Conservation (phyloP, 768 basidiomycete genomes). For the Daedaleopsis sinensis region DNA sequence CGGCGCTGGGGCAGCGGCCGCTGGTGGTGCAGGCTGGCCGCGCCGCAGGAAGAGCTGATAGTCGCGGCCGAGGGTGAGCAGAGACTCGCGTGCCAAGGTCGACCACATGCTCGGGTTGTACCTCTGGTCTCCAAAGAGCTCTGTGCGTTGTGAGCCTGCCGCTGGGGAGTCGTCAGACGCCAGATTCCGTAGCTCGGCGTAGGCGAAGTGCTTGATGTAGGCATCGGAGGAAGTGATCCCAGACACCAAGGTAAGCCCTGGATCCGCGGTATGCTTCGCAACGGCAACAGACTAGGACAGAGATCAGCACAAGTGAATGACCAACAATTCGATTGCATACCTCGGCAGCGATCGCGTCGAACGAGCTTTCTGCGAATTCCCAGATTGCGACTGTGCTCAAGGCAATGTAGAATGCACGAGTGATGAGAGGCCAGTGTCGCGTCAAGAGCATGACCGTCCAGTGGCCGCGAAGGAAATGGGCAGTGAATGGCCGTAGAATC, state of each 20-base stretch:
- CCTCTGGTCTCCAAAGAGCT: constrained; percentile 71
- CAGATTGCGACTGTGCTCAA: constrained; percentile 56
- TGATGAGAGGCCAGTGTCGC: constrained; percentile 46
- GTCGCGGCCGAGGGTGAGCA: constrained; percentile 66
- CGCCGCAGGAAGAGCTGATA: constrained; percentile 66
- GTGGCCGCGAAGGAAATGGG: constrained; percentile 61
- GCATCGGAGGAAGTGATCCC: constrained; percentile 58
- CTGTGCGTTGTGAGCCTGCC: constrained; percentile 48
- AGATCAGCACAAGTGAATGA: not conserved
- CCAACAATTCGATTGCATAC: constrained; percentile 33
- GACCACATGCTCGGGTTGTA: constrained; percentile 67
- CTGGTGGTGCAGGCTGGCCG: constrained; percentile 46
- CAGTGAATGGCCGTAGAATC: constrained; percentile 60
- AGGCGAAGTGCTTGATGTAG: constrained; percentile 66
- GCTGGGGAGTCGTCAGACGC: constrained; percentile 46
- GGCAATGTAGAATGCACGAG: constrained; percentile 52
- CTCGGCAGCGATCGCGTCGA: constrained; percentile 61
- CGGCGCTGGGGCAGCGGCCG: constrained; percentile 33
- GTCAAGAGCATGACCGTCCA: constrained; percentile 58
- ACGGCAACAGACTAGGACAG: constrained; percentile 50
- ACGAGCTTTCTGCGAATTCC: constrained; percentile 65
- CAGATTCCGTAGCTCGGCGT: constrained; percentile 58
- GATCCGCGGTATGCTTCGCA: constrained; percentile 48
- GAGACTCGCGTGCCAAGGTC: constrained; percentile 55
- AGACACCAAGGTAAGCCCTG: constrained; percentile 59